phyloP scores from a whole-genome alignment of 2,329 filamentous ascomycete species.

The Arthrobotrys pseudoclavata region DNA sequence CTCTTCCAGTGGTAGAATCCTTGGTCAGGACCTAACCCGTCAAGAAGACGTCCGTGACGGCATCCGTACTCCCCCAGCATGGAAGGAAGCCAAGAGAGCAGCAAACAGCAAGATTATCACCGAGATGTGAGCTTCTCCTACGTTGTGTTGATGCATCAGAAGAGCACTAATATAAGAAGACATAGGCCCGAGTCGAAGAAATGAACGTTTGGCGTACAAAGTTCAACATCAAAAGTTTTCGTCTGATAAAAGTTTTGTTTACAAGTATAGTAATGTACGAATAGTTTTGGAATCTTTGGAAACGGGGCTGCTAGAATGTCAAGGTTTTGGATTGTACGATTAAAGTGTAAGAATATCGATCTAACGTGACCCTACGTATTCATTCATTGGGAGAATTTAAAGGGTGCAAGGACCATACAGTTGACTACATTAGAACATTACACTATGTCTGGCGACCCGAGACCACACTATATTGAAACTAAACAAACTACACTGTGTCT shows the following conservation, averaged over 20 bases:
- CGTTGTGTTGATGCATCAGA: neutral
- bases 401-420: too few relatives aligned
- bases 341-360: too few relatives aligned
- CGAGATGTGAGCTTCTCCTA: conserved; percentile 33
- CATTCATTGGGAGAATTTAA: too few relatives aligned
- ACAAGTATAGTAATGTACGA: neutral
- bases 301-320: neutral
- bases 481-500: too few relatives aligned
- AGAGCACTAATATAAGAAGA: neutral
- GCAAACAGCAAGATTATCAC: conserved; percentile 57
- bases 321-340: neutral
- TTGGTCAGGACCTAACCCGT: conserved; percentile 39
- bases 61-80: conserved; percentile 31
- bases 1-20: conserved; percentile 11
- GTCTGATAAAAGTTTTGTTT: conserved; percentile 12
- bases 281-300: neutral
- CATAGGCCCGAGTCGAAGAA: conserved; percentile 38
- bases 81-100: conserved; percentile 54
- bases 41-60: conserved; percentile 47
- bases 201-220: neutral
- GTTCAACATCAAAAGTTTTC: neutral
- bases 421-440: too few relatives aligned
- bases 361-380: too few relatives aligned
- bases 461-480: too few relatives aligned
- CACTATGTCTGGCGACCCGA: too few relatives aligned